Evolutionary conservation across 139 green algal species (phyloP), one percentile per base, ranked within the genome.

Genomic region (Ettlia oleoabundans): DNA sequence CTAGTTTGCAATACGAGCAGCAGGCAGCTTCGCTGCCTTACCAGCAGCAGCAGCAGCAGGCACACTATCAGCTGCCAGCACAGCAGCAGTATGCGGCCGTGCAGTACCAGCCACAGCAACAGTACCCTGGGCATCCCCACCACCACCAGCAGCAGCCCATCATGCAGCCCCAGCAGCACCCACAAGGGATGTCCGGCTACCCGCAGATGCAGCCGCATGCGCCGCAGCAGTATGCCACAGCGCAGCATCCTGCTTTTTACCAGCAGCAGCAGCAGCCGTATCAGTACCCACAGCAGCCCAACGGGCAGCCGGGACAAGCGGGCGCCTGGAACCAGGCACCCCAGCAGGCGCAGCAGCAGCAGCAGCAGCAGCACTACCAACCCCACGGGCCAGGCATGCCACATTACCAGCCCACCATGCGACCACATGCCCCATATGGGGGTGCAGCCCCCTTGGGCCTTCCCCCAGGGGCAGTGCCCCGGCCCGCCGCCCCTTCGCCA

Each of bases 351-450:
- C 55, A 65, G 19, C 40, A 22, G 37, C 38, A 26, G 71, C 71
- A 78, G 32, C 71, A 65, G 71, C 65, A 65, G 55, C 55, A 65
- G 55, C 55, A 65, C 24, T 24, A 38, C 19, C 38, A 26, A 43
- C 71, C 63, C 5, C 68, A 40, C 41, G 30, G 30, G 1, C 38
- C 43, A 4, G 65, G 35, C 21, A 35, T 18, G 33, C 33, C 65
- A 30, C 35, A 18, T 3, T 9, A 37, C 19, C 30, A 37, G 22
- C 37, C 68, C 30, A 13, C 10, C 65, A 52, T 32, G 35, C 65
- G n/a, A 41, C 18, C 15, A 22, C n/a, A n/a, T n/a, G 43, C 42
- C n/a, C 7, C 43, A 43, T 42, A 28, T 24, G 7, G 7, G 40
- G 1, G 68, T 1, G 40, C 30, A 41, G 37, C 3, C 41, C 41